Evolutionary conservation across 1,139 yeast genomes (phyloP), one percentile per base, ranked within the genome.

Genomic region (Casaregolazyma lundiana): DNA sequence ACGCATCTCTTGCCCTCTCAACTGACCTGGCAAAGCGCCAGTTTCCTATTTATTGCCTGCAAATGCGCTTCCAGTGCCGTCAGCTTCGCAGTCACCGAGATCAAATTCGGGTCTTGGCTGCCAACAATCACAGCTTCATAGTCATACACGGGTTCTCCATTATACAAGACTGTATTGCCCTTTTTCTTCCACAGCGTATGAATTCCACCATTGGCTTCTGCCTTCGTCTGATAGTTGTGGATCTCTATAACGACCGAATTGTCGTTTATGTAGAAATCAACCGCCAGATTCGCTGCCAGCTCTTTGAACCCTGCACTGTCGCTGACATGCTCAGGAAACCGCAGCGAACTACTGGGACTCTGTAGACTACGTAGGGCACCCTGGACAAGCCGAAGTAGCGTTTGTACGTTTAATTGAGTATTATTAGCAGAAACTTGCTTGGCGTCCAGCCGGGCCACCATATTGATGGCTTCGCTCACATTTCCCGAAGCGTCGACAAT

Each of bases 91-190:
- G 68, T 60, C 4, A 73, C 68, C 26, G 74, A 68, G 17, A 74
- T 65, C 39, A 74, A 52, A 41, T 66, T 65, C 5, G 78, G 78
- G 49, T 75, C 78, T 50, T 72, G 75, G 24, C 74, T 66, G 24
- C 69, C 68, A 13, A 69, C 67, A 6, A 66, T 57, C 4, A 70
- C 52, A 44, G 68, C 67, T 43, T 71, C 76, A 42, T 62, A 56
- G 49, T 71, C 76, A 38, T 70, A 60, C 3, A 72, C 73, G 3
- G 69, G 69, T 35, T 56, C 57, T 16, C 64, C 64, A 47, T 68
- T 61, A 49, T 66, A 72, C 19, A 50, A 49, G 17, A 53, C 41
- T 1, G 38, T 39, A 3, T 50, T 41, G n/a, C 46, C 46, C 40
- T 44, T 37, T 44, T 24, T 36, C 45, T 35, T 35, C 35, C 35